Base-by-base conservation (phyloP, 805 yeast genomes). In the Blastobotrys peoriensis region DNA sequence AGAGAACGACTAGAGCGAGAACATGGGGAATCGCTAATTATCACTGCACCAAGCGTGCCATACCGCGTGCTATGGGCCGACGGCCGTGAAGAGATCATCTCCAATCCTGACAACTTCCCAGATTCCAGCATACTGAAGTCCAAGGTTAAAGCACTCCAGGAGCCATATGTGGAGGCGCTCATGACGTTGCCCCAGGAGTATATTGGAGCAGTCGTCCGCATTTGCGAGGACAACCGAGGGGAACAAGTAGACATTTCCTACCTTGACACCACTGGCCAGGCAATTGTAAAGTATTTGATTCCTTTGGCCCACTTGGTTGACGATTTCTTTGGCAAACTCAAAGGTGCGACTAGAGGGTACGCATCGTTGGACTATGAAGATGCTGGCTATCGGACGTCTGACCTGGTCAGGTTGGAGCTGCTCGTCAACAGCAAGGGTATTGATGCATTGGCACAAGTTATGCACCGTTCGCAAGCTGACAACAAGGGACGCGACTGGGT, bases 1-100 rank as follows among this genome's bases (percentile, higher is more conserved):
- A 83, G 84, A 56, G 97, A 93, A 56, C 70, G 98, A 41, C 69
- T 91, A 46, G 95, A 88, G 55, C 86, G 85, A 51, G 98, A 91
- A 62, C 89, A 93, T 59, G 98, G 98, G 4, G 88, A 95, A 1
- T 82, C 86, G 49, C 74, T 91, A 50, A 87, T 91, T 48, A 80
- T 91, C 47, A 93, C 98, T 0, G 89, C 95, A 6, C 97, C 98
- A 1, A 89, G 97, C 0, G 98, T 91, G 9, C 98, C 98, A 0
- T 93, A 89, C 61, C 78, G 82, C 55, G 68, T 93, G 9, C 71
- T 77, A n/a, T 79, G 75, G 58, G 69, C 68, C 39, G 81, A 84
- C 53, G 95, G 87, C 0, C 64, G 63, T 0, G 85, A 79, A 47
- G 65, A 71, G 46, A 71, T 82, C 13, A 74, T 93, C 47, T 83